These are phyloP conservation scores for Phenoliferia sp. DNA, from an alignment of 1,284 basidiomycete species.

Conservation along the genomic window DNA sequence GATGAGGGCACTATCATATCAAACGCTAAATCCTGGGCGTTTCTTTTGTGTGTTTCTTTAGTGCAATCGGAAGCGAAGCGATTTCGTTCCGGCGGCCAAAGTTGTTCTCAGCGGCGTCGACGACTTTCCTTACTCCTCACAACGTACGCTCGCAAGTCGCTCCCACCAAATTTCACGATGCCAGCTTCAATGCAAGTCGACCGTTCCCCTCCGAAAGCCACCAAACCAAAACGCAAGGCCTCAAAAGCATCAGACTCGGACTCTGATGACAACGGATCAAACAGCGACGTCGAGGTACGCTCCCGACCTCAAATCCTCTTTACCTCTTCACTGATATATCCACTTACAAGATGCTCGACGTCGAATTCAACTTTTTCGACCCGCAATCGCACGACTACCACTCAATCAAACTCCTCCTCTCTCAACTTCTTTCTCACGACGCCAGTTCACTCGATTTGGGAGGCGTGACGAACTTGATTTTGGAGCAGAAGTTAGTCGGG, in stretches of 20 bases:
- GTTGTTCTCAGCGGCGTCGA: background rate
- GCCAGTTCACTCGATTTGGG: conserved; percentile 64
- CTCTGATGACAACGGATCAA: background rate
- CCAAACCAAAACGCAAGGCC: background rate
- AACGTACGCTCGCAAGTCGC: background rate
- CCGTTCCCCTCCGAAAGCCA: too few species aligned
- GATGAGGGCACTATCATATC: too few species aligned
- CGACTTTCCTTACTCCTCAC: background rate
- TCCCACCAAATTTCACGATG: background rate
- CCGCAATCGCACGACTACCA: conserved; percentile 78
- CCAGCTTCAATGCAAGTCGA: background rate
- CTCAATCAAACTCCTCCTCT: conserved; percentile 71
- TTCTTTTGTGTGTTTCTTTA: too few species aligned
- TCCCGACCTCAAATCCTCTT: background rate
- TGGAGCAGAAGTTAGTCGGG: conserved; percentile 69
- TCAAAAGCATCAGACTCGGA: background rate
- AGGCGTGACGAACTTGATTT: conserved; percentile 69
- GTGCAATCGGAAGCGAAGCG: too few species aligned
- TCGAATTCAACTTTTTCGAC: conserved; percentile 90
- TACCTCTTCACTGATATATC: background rate
- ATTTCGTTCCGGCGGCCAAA: too few species aligned
- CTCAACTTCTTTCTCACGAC: conserved; percentile 77
- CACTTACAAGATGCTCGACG: conserved; percentile 55
- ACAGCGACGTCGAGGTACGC: conserved; percentile 8
- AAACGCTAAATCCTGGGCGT: too few species aligned